Evolutionary conservation across 2,329 filamentous ascomycete species (phyloP), one percentile per base, ranked within the genome.

Genomic region (Raffaelea ambrosiae): DNA sequence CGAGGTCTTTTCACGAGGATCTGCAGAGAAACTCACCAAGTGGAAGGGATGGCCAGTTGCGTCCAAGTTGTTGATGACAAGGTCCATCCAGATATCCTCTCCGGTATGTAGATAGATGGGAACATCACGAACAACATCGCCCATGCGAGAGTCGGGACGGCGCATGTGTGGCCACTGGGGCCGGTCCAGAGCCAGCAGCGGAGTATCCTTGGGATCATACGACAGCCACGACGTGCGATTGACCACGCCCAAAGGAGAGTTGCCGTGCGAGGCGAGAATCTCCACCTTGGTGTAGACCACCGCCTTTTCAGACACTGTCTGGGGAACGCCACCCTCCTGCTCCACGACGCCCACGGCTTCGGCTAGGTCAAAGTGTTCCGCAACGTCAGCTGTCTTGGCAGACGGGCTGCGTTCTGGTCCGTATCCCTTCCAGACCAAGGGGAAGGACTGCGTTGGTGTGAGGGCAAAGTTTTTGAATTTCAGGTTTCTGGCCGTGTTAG

Each of bases 1-100:
- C n/a, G n/a, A n/a, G n/a, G n/a, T n/a, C n/a, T n/a, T n/a, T n/a
- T n/a, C n/a, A n/a, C n/a, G n/a, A n/a, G n/a, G n/a, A n/a, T n/a
- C n/a, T n/a, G n/a, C n/a, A n/a, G n/a, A n/a, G n/a, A n/a, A n/a
- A 38, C 35, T 8, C 16, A 38, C 43, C 36, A 49, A 19, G 40
- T 52, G 51, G 26, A 52, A 52, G 0, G 48, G 43, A 44, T 52
- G 51, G 4, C 36, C 35, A 8, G 21, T 44, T 2, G 48, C 51
- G 40, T 52, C 51, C 20, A 50, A 26, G 22, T 52, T 52, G 43
- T 52, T 52, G n/a, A 90, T 68, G n/a, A 88, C 66, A 41, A 90
- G 74, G 58, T 90, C 81, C 19, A 90, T 75, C 44, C 44, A 47
- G 10, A 10, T 13, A 16, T 21, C 23, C 2, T 20, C n/a, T 18